phyloP scores from a whole-genome alignment of 2,329 filamentous ascomycete species.

The Didymella glomerata region DNA sequence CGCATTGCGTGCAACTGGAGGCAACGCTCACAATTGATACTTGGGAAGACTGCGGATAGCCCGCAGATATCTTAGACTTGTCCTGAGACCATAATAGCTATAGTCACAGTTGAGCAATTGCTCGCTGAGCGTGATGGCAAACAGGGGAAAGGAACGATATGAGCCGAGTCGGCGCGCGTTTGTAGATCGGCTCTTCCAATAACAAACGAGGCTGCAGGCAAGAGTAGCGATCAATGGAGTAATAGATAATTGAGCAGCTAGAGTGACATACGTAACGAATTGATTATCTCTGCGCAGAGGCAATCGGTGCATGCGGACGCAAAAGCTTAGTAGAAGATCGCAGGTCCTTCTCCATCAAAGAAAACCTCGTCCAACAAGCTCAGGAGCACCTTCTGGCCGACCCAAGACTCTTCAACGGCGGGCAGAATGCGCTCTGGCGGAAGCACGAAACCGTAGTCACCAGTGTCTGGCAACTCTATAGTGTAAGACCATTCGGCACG shows the following conservation, averaged over 20 bases:
- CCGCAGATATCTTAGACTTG: too few species aligned
- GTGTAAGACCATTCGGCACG: slow-evolving; percentile 56
- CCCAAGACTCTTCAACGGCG: slow-evolving; percentile 56
- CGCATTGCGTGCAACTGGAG: too few species aligned
- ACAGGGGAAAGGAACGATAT: background rate
- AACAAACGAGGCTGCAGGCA: too few species aligned
- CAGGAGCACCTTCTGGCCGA: slow-evolving; percentile 43
- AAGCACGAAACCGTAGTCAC: slow-evolving; percentile 58
- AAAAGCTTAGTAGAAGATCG: slow-evolving; percentile 15
- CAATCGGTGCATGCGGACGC: background rate
- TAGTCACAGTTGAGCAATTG: too few species aligned
- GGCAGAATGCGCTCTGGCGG: slow-evolving; percentile 58
- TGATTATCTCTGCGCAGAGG: too few species aligned
- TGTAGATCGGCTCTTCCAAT: background rate
- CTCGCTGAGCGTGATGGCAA: background rate
- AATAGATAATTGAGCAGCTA: too few species aligned
- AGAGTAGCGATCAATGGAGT: too few species aligned
- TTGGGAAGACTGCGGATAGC: too few species aligned
- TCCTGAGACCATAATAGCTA: too few species aligned
- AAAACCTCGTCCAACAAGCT: slow-evolving; percentile 39
- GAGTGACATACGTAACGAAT: too few species aligned
- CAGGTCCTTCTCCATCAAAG: slow-evolving; percentile 41
- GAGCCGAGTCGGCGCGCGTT: background rate
- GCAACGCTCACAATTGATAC: too few species aligned
- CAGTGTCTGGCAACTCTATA: slow-evolving; percentile 59